Percentiles rank a stretch among this genome's conserved stretches.
phyloP scores from a whole-genome alignment of 352 stramenopile species.

The Aphanomyces cochlioides region DNA sequence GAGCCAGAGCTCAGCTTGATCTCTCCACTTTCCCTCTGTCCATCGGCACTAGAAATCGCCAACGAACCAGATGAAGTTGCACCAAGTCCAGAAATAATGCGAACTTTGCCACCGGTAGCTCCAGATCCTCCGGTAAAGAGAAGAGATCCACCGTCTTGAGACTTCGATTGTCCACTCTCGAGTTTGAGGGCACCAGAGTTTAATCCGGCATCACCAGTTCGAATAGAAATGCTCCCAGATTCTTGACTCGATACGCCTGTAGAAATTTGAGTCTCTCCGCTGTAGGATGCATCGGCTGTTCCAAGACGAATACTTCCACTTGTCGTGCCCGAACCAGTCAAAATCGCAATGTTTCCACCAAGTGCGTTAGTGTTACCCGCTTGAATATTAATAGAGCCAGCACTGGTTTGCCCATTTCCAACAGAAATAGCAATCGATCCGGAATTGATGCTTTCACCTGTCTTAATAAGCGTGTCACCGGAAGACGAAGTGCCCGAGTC shows the following conservation, averaged over 20 bases:
- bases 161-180: background rate
- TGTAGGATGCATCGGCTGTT: background rate
- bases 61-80: background rate
- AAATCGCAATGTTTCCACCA: background rate
- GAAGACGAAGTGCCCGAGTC: conserved; percentile 35
- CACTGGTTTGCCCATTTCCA: background rate
- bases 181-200: background rate
- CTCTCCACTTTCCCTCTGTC: background rate
- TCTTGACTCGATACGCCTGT: background rate
- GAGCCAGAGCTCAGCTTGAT: background rate
- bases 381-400: conserved; percentile 4
- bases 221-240: background rate
- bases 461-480: conserved; percentile 17
- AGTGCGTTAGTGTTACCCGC: background rate
- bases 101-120: background rate
- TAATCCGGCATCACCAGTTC: background rate
- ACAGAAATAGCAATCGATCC: conserved; percentile 19
- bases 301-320: conserved; percentile 2
- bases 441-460: background rate
- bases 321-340: background rate
- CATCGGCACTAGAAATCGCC: background rate
- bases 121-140: background rate
- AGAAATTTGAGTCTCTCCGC: background rate
- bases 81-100: conserved; percentile 5
- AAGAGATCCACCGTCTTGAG: background rate